Conservation (phyloP, 176 grass and related monocot genomes). For the Lolium rigidum region DNA sequence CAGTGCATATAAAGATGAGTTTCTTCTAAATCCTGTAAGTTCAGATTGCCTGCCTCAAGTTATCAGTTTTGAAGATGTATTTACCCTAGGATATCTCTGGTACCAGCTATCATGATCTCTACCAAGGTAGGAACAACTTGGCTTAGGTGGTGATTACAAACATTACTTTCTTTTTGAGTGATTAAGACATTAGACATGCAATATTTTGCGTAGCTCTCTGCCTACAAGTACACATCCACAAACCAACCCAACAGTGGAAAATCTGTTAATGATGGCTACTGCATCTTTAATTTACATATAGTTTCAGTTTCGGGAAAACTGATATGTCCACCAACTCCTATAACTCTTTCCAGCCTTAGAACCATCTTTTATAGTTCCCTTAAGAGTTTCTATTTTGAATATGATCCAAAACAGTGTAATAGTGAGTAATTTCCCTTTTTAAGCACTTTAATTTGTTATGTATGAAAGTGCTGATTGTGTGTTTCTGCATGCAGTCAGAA, state of each 20-base stretch:
- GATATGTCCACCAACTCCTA: neutral
- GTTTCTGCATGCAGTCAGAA: slow-evolving; percentile 53
- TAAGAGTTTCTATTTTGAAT: slow-evolving; percentile 13
- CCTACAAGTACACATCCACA: neutral
- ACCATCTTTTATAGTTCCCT: neutral
- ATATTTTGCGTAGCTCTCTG: slow-evolving; percentile 20
- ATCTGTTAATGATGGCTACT: neutral
- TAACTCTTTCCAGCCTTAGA: neutral
- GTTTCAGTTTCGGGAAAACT: slow-evolving; percentile 1
- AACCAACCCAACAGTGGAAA: neutral
- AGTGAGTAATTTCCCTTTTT: neutral
- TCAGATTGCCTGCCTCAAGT: neutral
- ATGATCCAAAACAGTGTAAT: neutral
- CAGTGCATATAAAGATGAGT: slow-evolving; percentile 77
- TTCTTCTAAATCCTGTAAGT: slow-evolving; percentile 95
- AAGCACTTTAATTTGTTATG: slow-evolving; percentile 13
- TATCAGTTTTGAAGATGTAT: slow-evolving; percentile 24
- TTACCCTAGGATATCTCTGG: neutral
- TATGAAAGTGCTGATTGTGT: slow-evolving; percentile 6
- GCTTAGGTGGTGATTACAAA: neutral
- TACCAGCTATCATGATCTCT: neutral
- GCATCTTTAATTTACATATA: neutral
- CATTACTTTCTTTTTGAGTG: neutral
- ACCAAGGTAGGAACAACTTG: neutral
- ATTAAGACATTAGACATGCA: neutral